Evolutionary conservation across 2,329 filamentous ascomycete genomes (phyloP).

Genomic region (Colletotrichum tropicale): DNA sequence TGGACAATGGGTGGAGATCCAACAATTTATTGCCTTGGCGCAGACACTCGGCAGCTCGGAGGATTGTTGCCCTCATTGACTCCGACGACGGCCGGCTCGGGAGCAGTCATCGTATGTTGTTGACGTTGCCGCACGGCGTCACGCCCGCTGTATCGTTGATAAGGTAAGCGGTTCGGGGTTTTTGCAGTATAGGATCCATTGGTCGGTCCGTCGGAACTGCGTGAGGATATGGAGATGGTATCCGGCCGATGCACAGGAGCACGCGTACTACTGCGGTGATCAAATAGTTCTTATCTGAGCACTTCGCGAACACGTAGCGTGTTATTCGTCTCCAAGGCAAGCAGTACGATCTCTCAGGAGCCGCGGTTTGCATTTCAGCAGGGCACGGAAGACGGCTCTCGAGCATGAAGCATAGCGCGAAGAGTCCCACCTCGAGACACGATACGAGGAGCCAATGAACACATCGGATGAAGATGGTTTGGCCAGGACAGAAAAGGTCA

Average conservation of each 20-base stretch:
- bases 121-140: background rate
- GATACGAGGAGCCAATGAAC: background rate
- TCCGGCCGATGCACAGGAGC: background rate
- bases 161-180: background rate
- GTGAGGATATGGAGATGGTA: background rate
- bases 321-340: background rate
- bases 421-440: background rate
- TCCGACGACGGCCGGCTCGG: background rate
- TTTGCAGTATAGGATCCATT: background rate
- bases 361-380: background rate
- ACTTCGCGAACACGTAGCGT: background rate
- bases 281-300: background rate
- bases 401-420: slow-evolving; percentile 10
- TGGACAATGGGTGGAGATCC: background rate
- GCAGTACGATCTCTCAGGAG: background rate
- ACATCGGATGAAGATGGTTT: background rate
- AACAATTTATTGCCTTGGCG: background rate
- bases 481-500: background rate
- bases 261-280: background rate
- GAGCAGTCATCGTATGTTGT: slow-evolving; percentile 3
- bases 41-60: background rate
- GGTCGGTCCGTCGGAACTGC: background rate
- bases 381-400: background rate
- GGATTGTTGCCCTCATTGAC: background rate
- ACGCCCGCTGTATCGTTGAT: background rate